These are phyloP conservation scores for Athelia psychrophila DNA, from an alignment of 1,284 basidiomycete species.

Conservation along the genomic window DNA sequence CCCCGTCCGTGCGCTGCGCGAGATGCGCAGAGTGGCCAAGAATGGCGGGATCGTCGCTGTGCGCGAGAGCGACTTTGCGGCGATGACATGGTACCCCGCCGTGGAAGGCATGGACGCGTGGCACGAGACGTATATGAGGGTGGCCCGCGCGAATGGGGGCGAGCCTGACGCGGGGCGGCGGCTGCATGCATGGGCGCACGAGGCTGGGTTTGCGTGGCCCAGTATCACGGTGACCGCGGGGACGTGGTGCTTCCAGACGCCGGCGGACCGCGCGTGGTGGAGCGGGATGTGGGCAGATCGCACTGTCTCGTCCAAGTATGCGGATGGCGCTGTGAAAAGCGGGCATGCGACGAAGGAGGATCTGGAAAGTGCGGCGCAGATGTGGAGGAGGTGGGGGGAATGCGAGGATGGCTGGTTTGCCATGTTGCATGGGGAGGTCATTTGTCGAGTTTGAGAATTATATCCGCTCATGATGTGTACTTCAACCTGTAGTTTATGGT, in stretches of 20 bases:
- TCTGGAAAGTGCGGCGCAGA: conserved; percentile 19
- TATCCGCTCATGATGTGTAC: no score
- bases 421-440: conserved; percentile 32
- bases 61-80: conserved; percentile 29
- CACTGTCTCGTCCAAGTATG: conserved; percentile 25
- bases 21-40: conserved; percentile 42
- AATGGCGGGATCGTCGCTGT: conserved; percentile 39
- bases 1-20: conserved; percentile 33
- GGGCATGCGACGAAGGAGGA: conserved; percentile 24
- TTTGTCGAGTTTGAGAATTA: conserved; percentile 14
- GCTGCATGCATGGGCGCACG: conserved; percentile 22
- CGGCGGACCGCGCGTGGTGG: conserved; percentile 33
- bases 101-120: conserved; percentile 12
- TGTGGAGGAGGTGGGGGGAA: conserved; percentile 27
- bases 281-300: conserved; percentile 33
- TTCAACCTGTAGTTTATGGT: no score
- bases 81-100: conserved; percentile 30
- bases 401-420: conserved; percentile 33
- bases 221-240: conserved; percentile 23
- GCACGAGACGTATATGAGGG: conserved; percentile 14
- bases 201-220: conserved; percentile 20
- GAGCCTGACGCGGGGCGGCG: conserved; percentile 23
- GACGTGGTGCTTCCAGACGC: conserved; percentile 31
- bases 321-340: conserved; percentile 21
- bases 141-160: conserved; percentile 16